A percentile compares a stretch with the other conserved stretches of the same genome.
These are phyloP conservation scores for Metschnikowia orientalis DNA, from an alignment of 805 yeast species.

Conservation along the genomic window DNA sequence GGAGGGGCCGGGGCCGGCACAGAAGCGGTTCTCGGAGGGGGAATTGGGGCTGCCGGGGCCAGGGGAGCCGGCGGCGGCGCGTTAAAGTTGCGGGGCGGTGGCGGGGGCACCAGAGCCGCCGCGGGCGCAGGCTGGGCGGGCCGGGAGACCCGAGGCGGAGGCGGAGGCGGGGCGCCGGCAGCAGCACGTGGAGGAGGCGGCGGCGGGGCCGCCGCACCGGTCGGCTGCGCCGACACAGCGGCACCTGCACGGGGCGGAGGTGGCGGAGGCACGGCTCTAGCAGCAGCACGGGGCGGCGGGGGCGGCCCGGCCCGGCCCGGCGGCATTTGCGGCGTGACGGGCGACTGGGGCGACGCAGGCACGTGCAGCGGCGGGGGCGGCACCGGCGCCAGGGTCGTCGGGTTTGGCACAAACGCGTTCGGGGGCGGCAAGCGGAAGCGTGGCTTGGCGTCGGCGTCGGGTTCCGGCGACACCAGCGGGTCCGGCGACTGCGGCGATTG, in stretches of 20 bases:
- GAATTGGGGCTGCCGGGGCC: conserved; percentile 40
- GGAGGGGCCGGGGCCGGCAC: conserved; percentile 16
- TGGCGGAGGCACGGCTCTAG: conserved; percentile 15
- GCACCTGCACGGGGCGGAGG: conserved; percentile 9
- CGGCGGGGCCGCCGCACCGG: conserved; percentile 11
- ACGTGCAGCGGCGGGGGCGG: conserved; percentile 10
- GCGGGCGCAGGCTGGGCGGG: not conserved
- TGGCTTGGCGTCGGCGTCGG: too few relatives aligned
- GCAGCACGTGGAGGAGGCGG: conserved; percentile 22
- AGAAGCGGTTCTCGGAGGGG: conserved; percentile 21
- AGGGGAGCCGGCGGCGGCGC: conserved; percentile 16
- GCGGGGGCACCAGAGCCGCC: conserved; percentile 19
- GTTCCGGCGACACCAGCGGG: too few relatives aligned
- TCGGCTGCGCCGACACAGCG: not conserved
- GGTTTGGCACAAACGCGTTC: conserved; percentile 7
- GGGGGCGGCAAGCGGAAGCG: conserved; percentile 11
- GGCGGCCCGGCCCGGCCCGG: conserved; percentile 14
- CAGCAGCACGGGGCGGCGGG: conserved; percentile 25
- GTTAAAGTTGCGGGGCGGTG: conserved; percentile 29
- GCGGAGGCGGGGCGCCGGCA: conserved; percentile 20
- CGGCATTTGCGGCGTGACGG: conserved; percentile 12
- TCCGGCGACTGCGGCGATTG: too few relatives aligned
- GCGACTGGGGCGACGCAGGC: too few relatives aligned
- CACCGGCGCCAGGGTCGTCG: conserved; percentile 4
- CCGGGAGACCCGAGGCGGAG: conserved; percentile 11